These are phyloP conservation scores for Crithidia fasciculata DNA, from an alignment of 208 protist species.

Conservation along the genomic window DNA sequence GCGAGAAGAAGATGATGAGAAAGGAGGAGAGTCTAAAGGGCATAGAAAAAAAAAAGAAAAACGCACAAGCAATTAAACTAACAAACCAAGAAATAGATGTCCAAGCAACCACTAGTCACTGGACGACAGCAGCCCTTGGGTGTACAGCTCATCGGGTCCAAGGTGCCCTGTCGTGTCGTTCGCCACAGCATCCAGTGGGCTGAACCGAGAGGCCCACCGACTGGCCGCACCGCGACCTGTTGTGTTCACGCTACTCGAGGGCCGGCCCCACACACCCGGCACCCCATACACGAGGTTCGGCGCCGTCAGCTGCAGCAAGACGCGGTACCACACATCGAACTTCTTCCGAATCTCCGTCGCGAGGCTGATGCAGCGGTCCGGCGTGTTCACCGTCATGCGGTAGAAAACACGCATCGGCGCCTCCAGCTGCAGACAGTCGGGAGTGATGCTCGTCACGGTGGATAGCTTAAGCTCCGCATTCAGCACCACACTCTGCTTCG, in stretches of 20 bases:
- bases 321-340: slow-evolving; percentile 81
- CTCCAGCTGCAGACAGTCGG: slow-evolving; percentile 65
- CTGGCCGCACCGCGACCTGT: slow-evolving; percentile 29
- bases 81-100: slow-evolving; percentile 10
- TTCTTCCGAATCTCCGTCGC: slow-evolving; percentile 76
- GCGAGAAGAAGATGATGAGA: too few relatives aligned
- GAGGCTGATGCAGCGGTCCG: slow-evolving; percentile 52
- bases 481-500: slow-evolving; percentile 40
- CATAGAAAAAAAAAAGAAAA: slow-evolving; percentile 20
- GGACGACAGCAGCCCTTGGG: slow-evolving; percentile 25
- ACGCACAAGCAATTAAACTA: background rate
- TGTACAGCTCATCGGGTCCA: slow-evolving; percentile 3
- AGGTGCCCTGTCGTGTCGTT: slow-evolving; percentile 24
- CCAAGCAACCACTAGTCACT: slow-evolving; percentile 28
- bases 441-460: slow-evolving; percentile 47
- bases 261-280: slow-evolving; percentile 52
- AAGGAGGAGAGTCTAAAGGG: too few relatives aligned
- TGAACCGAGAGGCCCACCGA: slow-evolving; percentile 63
- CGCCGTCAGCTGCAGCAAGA: slow-evolving; percentile 54
- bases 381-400: slow-evolving; percentile 56
- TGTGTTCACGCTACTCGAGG: slow-evolving; percentile 36
- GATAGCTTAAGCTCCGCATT: slow-evolving; percentile 60
- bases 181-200: slow-evolving; percentile 54
- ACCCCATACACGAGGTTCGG: slow-evolving; percentile 40
- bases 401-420: slow-evolving; percentile 58